phyloP scores from a whole-genome alignment of 2,329 filamentous ascomycete species.

The Colletotrichum euphorbiae region DNA sequence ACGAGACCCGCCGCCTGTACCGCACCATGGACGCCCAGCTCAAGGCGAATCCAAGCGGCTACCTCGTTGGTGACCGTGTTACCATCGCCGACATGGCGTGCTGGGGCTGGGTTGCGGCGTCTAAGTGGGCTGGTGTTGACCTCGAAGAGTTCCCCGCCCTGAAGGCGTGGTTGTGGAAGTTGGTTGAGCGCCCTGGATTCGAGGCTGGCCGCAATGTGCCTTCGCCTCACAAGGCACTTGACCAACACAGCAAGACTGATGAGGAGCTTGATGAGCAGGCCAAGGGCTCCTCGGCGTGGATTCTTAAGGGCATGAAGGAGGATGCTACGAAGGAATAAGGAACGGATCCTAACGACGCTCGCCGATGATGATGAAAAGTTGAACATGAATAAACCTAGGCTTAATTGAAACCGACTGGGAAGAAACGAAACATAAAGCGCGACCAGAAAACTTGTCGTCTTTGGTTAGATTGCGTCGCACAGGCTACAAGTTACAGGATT shows the following conservation, averaged over 20 bases:
- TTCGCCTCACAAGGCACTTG: constrained; percentile 70
- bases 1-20: constrained; percentile 87
- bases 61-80: constrained; percentile 73
- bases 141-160: constrained; percentile 81
- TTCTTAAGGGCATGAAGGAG: constrained; percentile 76
- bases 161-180: constrained; percentile 80
- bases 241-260: constrained; percentile 56
- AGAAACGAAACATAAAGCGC: neutral
- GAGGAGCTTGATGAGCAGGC: constrained; percentile 69
- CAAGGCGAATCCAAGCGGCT: constrained; percentile 64
- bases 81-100: constrained; percentile 84
- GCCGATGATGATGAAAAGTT: neutral
- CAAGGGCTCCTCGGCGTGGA: constrained; percentile 64
- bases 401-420: neutral
- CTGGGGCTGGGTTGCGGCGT: constrained; percentile 79
- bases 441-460: too few relatives aligned
- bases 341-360: neutral
- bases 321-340: constrained; percentile 64
- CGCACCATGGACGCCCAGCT: constrained; percentile 81
- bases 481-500: too few relatives aligned
- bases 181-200: constrained; percentile 76
- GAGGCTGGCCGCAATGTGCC: constrained; percentile 83
- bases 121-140: constrained; percentile 61
- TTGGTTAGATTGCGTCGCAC: too few relatives aligned
- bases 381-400: neutral